Evolutionary conservation across 371 early-diverging fungal genomes (phyloP).

Genomic region (Mortierella sp.): DNA sequence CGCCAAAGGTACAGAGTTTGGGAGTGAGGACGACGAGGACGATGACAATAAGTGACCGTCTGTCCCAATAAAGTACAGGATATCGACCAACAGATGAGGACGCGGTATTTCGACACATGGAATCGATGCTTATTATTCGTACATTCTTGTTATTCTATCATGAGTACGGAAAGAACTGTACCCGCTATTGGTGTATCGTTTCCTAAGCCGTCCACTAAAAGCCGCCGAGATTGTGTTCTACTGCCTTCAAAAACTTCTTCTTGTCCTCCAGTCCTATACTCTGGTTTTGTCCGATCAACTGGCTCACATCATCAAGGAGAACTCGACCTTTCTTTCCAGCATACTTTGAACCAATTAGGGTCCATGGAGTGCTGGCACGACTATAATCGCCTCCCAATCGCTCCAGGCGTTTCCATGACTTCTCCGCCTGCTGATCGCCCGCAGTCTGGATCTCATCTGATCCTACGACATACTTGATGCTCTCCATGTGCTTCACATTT

Average conservation of each 20-base stretch:
- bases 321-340: slow-evolving; percentile 7
- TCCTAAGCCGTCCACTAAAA: too few relatives aligned
- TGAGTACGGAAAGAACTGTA: slow-evolving; percentile 3
- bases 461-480: slow-evolving; percentile 29
- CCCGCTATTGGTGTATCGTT: too few relatives aligned
- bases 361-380: slow-evolving; percentile 17
- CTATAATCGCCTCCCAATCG: slow-evolving; percentile 50
- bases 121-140: too few relatives aligned
- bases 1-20: slow-evolving; percentile 53
- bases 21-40: slow-evolving; percentile 43
- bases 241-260: slow-evolving; percentile 46
- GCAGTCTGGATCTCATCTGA: slow-evolving; percentile 20
- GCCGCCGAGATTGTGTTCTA: slow-evolving; percentile 34
- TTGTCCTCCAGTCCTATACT: slow-evolving; percentile 54
- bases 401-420: slow-evolving; percentile 54
- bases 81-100: too few relatives aligned
- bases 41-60: slow-evolving; percentile 17
- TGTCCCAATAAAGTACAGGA: too few relatives aligned
- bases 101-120: too few relatives aligned
- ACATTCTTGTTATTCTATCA: too few relatives aligned
- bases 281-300: slow-evolving; percentile 42
- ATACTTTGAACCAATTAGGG: slow-evolving; percentile 14
- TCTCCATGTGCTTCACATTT: slow-evolving; percentile 17
- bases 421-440: slow-evolving; percentile 28
- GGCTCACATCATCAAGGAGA: slow-evolving; percentile 23